phyloP scores from a whole-genome alignment of 768 basidiomycete species.

The Lactarius sanguifluus region DNA sequence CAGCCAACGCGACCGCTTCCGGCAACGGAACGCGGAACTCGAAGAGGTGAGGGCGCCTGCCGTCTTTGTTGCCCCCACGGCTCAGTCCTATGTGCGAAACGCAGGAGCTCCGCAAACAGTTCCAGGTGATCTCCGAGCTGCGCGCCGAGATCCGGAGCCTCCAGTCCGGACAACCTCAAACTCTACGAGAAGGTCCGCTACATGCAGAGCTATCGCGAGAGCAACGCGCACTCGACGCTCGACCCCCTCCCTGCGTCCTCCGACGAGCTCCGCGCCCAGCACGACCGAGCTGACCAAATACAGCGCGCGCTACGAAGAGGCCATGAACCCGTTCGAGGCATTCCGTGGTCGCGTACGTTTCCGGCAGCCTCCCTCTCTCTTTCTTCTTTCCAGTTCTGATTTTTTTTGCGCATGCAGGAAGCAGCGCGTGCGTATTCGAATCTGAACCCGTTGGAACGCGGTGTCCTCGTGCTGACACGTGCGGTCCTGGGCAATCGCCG shows the following conservation, averaged over 20 bases:
- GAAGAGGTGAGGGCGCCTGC: conserved; percentile 67
- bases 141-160: conserved; percentile 88
- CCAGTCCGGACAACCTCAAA: conserved; percentile 95
- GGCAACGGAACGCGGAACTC: conserved; percentile 93
- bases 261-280: conserved; percentile 37
- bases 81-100: not conserved
- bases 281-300: conserved; percentile 86
- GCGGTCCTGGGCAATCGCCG: conserved; percentile 86
- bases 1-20: conserved; percentile 95
- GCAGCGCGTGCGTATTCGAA: conserved; percentile 90
- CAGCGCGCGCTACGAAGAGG: conserved; percentile 88
- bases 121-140: conserved; percentile 91
- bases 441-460: conserved; percentile 88
- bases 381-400: not conserved
- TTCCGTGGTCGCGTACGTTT: conserved; percentile 88
- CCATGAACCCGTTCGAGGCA: conserved; percentile 97
- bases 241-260: conserved; percentile 55
- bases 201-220: conserved; percentile 94
- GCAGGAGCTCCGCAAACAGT: conserved; percentile 93
- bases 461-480: conserved; percentile 80
- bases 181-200: conserved; percentile 98
- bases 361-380: not conserved
- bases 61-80: not conserved
- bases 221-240: conserved; percentile 62
- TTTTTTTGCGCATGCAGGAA: conserved; percentile 58